A percentile compares a stretch with the other conserved stretches of the same genome.
Evolutionary conservation across 805 yeast genomes (phyloP).

Genomic region (Candida ipomoeae): DNA sequence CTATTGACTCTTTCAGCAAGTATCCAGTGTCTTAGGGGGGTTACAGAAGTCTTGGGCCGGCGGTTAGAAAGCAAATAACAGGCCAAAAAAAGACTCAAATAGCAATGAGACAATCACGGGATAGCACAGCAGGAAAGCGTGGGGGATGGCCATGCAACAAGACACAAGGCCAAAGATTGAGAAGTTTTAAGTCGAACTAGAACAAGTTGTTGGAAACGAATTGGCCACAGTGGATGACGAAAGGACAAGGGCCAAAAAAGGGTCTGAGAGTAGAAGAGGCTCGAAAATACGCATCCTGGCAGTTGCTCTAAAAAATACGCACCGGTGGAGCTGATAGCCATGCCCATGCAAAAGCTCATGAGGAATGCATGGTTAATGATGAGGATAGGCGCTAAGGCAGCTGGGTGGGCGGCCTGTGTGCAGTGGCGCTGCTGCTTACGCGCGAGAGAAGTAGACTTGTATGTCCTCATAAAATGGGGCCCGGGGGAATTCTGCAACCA

Average conservation of each 20-base stretch:
- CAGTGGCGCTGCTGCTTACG: background rate
- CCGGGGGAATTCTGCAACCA: background rate
- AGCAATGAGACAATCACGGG: too few species aligned
- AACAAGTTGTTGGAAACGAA: constrained; percentile 3
- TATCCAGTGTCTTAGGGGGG: too few species aligned
- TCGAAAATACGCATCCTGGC: background rate
- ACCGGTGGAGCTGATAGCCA: constrained; percentile 1
- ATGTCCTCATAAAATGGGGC: background rate
- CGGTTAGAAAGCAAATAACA: too few species aligned
- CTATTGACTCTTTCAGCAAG: too few species aligned
- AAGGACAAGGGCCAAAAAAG: background rate
- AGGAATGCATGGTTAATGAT: background rate
- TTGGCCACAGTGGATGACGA: background rate
- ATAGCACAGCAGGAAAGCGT: too few species aligned
- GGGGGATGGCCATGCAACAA: background rate
- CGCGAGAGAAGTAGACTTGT: constrained; percentile 1
- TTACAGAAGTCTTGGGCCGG: too few species aligned
- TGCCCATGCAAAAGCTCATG: constrained; percentile 2
- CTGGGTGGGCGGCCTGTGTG: background rate
- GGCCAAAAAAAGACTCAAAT: too few species aligned
- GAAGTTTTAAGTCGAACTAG: background rate
- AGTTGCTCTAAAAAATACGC: constrained; percentile 2
- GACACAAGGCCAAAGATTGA: background rate
- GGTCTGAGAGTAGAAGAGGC: background rate
- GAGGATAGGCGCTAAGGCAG: background rate